Evolutionary conservation across 805 yeast species (phyloP).

Genomic region (Yarrowia deformans): DNA sequence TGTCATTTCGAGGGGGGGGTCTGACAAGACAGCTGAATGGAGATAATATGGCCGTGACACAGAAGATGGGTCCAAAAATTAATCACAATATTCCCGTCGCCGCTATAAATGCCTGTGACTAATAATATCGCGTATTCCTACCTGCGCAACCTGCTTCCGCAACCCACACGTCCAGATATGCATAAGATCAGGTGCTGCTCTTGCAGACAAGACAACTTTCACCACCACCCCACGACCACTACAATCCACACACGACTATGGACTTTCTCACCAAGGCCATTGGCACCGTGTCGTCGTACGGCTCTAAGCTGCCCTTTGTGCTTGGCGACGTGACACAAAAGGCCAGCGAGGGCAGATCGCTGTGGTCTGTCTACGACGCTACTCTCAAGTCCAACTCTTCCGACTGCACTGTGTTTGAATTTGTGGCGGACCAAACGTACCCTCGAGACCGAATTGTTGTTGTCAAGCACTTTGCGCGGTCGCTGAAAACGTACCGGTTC

Average conservation of each 20-base stretch:
- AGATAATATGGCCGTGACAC: background rate
- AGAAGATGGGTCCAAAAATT: background rate
- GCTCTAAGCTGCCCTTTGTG: constrained; percentile 47
- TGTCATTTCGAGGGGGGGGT: constrained; percentile 13
- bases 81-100: background rate
- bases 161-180: background rate
- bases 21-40: background rate
- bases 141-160: background rate
- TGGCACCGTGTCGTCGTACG: constrained; percentile 45
- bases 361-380: constrained; percentile 74
- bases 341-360: constrained; percentile 51
- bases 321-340: constrained; percentile 45
- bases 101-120: background rate
- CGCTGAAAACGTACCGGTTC: constrained; percentile 63
- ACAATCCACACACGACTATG: constrained; percentile 43
- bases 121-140: background rate
- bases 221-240: background rate
- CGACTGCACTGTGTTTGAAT: constrained; percentile 70
- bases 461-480: constrained; percentile 57
- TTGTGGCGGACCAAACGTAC: constrained; percentile 55
- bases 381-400: constrained; percentile 53
- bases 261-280: constrained; percentile 49
- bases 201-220: constrained; percentile 21
- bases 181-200: constrained; percentile 30
- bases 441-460: constrained; percentile 49